Percentiles rank a stretch among this genome's conserved stretches.
Evolutionary conservation across 495 filamentous ascomycete species (phyloP).

Genomic region (Staphylotrichum longicolle): DNA sequence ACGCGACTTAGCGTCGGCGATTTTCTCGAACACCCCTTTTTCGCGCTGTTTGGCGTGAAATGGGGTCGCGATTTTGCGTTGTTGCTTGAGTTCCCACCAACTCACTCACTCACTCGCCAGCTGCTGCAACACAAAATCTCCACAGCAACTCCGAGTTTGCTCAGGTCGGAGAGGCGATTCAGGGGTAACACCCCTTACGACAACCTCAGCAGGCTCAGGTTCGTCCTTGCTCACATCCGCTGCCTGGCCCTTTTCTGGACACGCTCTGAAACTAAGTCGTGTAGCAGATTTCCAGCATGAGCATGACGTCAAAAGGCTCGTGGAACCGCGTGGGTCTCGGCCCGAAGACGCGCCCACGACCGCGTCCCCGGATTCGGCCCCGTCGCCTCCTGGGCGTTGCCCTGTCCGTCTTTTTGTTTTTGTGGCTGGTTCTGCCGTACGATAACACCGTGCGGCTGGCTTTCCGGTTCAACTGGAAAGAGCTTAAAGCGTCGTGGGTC

Average conservation of each 20-base stretch:
- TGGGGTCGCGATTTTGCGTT: neutral
- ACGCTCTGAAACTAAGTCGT: neutral
- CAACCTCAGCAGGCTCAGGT: neutral
- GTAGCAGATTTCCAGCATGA: neutral
- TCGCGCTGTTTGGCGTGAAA: neutral
- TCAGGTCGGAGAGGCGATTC: too few relatives aligned
- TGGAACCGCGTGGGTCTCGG: conserved; percentile 11
- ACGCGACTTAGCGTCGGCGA: too few relatives aligned
- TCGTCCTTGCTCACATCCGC: neutral
- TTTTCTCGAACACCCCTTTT: too few relatives aligned
- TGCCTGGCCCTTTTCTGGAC: neutral
- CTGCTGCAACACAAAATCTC: neutral
- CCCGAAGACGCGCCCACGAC: neutral
- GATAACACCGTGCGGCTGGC: conserved; percentile 27
- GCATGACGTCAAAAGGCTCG: neutral
- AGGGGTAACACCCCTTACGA: too few relatives aligned
- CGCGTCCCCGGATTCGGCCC: neutral
- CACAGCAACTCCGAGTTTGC: too few relatives aligned
- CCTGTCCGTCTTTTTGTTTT: conserved; percentile 13
- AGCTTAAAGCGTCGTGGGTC: neutral
- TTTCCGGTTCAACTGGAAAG: conserved; percentile 24
- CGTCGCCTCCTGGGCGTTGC: neutral
- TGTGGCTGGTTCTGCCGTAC: conserved; percentile 27
- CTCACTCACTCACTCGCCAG: neutral
- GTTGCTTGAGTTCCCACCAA: neutral